Conservation (phyloP, 2,329 filamentous ascomycete genomes). For the Botrytis hyacinthi region DNA sequence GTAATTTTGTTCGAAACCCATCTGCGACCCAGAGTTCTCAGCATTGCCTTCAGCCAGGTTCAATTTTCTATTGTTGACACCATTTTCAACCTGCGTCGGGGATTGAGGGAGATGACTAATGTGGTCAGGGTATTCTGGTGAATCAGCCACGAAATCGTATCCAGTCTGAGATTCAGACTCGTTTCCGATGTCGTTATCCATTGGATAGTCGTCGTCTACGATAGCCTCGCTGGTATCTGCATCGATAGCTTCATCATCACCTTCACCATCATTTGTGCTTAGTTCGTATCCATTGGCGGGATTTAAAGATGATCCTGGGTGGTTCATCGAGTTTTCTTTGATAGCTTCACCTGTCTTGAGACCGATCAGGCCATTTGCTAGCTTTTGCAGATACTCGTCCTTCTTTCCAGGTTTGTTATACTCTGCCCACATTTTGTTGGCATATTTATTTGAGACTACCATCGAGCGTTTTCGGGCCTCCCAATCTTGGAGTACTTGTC, state of each 20-base stretch:
- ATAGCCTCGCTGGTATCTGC: not conserved
- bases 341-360: conserved; percentile 1
- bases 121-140: not conserved
- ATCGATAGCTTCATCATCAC: not conserved
- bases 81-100: not conserved
- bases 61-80: not conserved
- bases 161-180: not conserved
- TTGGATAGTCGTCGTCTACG: not conserved
- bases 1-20: not conserved
- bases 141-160: not conserved
- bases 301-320: not conserved
- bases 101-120: not conserved
- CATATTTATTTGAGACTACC: not conserved
- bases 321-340: not conserved
- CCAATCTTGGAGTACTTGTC: not conserved
- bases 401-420: not conserved
- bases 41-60: not conserved
- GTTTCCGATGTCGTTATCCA: not conserved
- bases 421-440: not conserved
- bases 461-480: not conserved
- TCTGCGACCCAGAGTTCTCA: not conserved
- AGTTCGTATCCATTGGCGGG: not conserved
- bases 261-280: not conserved
- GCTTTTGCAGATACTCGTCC: not conserved
- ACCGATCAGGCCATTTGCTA: not conserved